Conservation (phyloP, 2,329 filamentous ascomycete species). For the Colletotrichum tropicicola region DNA sequence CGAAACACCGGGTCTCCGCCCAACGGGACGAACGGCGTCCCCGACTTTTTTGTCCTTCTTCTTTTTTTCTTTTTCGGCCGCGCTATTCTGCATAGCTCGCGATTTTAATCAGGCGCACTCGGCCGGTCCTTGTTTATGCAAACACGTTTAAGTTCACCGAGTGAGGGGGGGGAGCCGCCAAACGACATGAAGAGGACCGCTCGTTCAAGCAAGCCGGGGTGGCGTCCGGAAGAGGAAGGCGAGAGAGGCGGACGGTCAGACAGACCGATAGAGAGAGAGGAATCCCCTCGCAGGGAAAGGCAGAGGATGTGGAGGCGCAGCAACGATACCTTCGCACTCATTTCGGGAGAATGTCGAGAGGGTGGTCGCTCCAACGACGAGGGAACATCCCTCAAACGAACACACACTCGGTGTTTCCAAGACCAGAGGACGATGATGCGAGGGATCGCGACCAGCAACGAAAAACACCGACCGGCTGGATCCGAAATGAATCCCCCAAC, state of each 20-base stretch:
- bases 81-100: not conserved
- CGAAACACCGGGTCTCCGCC: slow-evolving; percentile 20
- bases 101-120: no score
- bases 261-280: not conserved
- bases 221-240: not conserved
- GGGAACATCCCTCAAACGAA: not conserved
- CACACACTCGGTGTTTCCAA: not conserved
- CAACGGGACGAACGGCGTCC: slow-evolving; percentile 16
- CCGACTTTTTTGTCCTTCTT: not conserved
- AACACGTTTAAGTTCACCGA: not conserved
- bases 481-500: not conserved
- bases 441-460: not conserved
- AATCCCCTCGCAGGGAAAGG: no score
- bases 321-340: not conserved
- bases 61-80: no score
- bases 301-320: not conserved
- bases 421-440: no score
- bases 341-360: not conserved
- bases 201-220: not conserved
- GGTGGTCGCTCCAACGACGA: no score
- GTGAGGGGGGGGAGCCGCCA: not conserved
- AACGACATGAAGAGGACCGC: not conserved
- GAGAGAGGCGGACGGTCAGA: no score
- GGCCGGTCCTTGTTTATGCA: no score
- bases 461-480: not conserved